phyloP scores from a whole-genome alignment of 345 rosid species.

The Eucalyptus victrix region DNA sequence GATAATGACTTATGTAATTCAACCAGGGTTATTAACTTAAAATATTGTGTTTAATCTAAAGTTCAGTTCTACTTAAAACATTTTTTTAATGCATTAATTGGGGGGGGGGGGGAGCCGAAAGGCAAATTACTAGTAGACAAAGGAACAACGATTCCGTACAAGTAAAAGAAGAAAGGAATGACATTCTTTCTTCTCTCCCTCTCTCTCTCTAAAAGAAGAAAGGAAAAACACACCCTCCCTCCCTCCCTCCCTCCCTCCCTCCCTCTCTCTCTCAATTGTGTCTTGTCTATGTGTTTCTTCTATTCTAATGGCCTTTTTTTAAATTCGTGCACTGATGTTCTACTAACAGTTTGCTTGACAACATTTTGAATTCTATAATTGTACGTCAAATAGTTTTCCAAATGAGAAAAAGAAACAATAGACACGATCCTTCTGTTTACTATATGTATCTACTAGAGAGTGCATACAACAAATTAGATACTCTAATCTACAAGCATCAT shows the following conservation, averaged over 20 bases:
- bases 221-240: neutral
- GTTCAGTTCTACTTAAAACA: neutral
- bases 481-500: neutral
- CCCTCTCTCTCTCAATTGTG: too few species aligned
- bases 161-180: neutral
- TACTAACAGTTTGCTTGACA: too few species aligned
- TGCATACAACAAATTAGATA: neutral
- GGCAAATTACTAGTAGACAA: neutral
- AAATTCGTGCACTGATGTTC: too few species aligned
- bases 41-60: neutral
- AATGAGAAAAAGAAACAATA: neutral
- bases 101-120: rapidly evolving
- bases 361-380: neutral
- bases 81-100: neutral
- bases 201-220: too few species aligned
- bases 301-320: too few species aligned
- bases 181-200: neutral
- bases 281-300: too few species aligned
- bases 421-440: neutral
- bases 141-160: neutral
- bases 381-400: neutral
- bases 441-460: neutral
- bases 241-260: neutral
- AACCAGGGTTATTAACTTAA: neutral
- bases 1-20: neutral